Evolutionary conservation across 305 asterid genomes (phyloP).

Genomic region (Andrographis paniculata): DNA sequence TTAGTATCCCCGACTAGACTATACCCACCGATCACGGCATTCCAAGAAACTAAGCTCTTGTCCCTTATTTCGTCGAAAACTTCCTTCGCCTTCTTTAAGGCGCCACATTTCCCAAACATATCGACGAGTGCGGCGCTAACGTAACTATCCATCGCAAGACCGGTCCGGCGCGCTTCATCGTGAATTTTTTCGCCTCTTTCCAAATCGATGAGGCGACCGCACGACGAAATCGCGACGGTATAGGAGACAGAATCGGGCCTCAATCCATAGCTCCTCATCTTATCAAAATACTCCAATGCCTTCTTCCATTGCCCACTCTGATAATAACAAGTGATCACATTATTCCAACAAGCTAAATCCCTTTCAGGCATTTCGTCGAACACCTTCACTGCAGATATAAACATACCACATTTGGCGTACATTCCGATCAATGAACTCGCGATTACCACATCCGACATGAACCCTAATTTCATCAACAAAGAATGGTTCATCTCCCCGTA

Average conservation of each 20-base stretch:
- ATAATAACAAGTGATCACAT: constrained; percentile 61
- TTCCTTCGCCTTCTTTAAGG: constrained; percentile 46
- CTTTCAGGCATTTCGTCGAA: constrained; percentile 71
- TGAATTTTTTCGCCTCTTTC: constrained; percentile 53
- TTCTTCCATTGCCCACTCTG: constrained; percentile 63
- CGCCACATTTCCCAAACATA: constrained; percentile 82
- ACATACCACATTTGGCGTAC: constrained; percentile 51
- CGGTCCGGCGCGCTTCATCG: constrained; percentile 35
- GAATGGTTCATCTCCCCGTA: constrained; percentile 47
- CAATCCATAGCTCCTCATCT: constrained; percentile 45
- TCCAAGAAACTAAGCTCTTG: constrained; percentile 74
- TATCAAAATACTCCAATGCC: constrained; percentile 55
- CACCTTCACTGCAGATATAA: constrained; percentile 43
- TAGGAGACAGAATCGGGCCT: constrained; percentile 60
- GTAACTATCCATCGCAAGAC: constrained; percentile 42
- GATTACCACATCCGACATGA: constrained; percentile 51
- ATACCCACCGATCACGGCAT: constrained; percentile 63
- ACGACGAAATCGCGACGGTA: constrained; percentile 64
- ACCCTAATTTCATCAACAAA: constrained; percentile 44
- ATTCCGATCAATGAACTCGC: constrained; percentile 49
- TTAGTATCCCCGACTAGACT: constrained; percentile 52
- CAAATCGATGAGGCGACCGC: constrained; percentile 48
- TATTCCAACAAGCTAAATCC: constrained; percentile 76
- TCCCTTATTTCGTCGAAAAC: constrained; percentile 43
- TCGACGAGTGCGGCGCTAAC: constrained; percentile 63